Base-by-base conservation (phyloP, 805 yeast genomes). In the Saturnispora zaruensis region DNA sequence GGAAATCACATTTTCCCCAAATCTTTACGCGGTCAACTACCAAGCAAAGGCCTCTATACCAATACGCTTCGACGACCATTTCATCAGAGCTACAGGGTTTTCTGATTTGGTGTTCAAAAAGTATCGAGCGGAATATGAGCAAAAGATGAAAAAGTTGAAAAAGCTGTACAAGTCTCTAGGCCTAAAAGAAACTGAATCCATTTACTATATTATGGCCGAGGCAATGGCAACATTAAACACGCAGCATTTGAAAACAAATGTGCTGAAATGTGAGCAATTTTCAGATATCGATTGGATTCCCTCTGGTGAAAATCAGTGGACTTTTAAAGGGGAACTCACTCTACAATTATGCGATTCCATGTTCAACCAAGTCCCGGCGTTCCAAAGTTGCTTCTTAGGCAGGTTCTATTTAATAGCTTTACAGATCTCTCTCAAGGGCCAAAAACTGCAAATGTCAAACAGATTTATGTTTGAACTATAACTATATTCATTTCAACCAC, bases 361-460 rank as follows among this genome's bases (percentile, higher is more conserved):
- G 9, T 21, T 13, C 14, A 23, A 4, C n/a, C 33, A 24, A 20
- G 20, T 45, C 14, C 14, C 28, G 6, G 36, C 41, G 9, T 56
- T 54, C 23, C 56, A 55, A 32, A 49, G 48, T n/a, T 56, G 59
- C 23, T 38, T 46, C 7, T 24, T 56, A 6, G 33, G 52, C 18
- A 41, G 59, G 30, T 21, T 45, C 11, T 56, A 56, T 36, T 38
- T 41, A 34, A 41, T 51, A 4, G 41, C 40, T 1, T 14, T 54
- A 9, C 50, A 49, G 25, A 7, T 54, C 8, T 11, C 18, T 3
- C 28, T 34, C 1, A 46, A 41, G 8, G 51, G 46, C 30, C 47
- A 18, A 46, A 46, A 13, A 28, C 28, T 5, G 9, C 36, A 45
- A n/a, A 24, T 45, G 25, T 1, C 41, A 4, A 45, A 28, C 8